Evolutionary conservation across 352 stramenopile species (phyloP).

Genomic region (Phytophthora fragariaefolia): DNA sequence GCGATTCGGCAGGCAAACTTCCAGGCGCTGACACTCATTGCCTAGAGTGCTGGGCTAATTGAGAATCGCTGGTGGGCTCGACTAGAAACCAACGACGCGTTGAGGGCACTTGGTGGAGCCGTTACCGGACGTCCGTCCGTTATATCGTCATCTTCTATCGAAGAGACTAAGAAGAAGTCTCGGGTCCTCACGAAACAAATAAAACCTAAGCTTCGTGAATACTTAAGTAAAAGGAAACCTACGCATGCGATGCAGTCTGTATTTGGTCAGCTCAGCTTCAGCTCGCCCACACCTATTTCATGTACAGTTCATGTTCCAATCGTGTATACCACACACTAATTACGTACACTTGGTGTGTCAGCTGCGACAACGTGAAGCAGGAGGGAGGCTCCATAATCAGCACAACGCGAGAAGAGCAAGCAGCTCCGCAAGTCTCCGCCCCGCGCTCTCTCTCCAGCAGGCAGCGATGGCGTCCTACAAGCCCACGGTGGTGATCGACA

Average conservation of each 20-base stretch:
- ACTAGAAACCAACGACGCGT: constrained; percentile 1
- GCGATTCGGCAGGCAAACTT: neutral
- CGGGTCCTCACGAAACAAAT: neutral
- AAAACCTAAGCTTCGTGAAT: neutral
- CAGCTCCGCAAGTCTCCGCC: constrained; percentile 14
- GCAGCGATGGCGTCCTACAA: constrained; percentile 77
- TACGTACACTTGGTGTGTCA: constrained; percentile 3
- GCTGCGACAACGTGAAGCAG: constrained; percentile 38
- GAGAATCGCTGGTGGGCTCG: neutral
- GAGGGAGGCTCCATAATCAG: constrained; percentile 39
- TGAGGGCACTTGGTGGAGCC: neutral
- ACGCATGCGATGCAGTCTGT: too few relatives aligned
- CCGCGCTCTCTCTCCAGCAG: constrained; percentile 1
- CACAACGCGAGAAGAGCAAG: constrained; percentile 19
- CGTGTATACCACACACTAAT: neutral
- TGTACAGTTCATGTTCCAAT: constrained; percentile 9
- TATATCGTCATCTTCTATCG: neutral
- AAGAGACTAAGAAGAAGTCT: neutral
- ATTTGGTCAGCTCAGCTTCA: neutral
- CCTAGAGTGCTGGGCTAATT: neutral
- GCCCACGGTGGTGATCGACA: constrained; percentile 96
- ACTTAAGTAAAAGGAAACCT: too few relatives aligned
- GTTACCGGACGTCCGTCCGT: neutral
- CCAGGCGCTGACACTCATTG: neutral
- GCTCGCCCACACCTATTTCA: neutral